Percentiles rank a stretch among this genome's conserved stretches.
Evolutionary conservation across 2,329 filamentous ascomycete genomes (phyloP).

Genomic region (Pseudogymnoascus sp.): DNA sequence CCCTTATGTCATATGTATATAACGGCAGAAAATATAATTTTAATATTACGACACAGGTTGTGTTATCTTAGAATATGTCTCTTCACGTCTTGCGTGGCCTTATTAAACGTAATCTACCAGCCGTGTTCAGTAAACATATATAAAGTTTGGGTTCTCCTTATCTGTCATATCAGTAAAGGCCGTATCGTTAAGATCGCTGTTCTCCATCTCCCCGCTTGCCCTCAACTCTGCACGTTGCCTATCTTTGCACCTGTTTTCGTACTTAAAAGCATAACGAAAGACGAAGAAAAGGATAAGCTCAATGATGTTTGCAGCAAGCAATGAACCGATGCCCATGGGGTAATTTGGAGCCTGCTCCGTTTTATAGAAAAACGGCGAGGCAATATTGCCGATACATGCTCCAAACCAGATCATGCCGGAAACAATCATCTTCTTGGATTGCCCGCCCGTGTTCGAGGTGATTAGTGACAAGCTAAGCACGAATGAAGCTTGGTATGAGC

Average conservation of each 20-base stretch:
- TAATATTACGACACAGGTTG: neutral
- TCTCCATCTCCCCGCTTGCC: conserved; percentile 1
- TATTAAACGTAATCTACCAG: neutral
- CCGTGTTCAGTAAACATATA: conserved; percentile 16
- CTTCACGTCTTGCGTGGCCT: neutral
- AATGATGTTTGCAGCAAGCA: conserved; percentile 34
- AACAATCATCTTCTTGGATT: conserved; percentile 43
- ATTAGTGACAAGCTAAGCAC: conserved; percentile 46
- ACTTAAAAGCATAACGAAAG: conserved; percentile 32
- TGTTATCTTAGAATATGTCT: neutral
- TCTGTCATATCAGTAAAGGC: conserved; percentile 20
- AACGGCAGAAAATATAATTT: neutral
- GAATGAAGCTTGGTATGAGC: conserved; percentile 14
- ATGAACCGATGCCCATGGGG: conserved; percentile 33
- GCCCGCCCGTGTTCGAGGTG: conserved; percentile 40
- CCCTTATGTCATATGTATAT: neutral
- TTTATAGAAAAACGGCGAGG: conserved; percentile 54
- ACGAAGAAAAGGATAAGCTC: conserved; percentile 33
- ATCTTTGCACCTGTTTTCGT: conserved; percentile 33
- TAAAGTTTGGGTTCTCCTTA: conserved; percentile 18
- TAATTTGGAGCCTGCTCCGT: conserved; percentile 38
- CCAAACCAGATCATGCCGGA: conserved; percentile 51
- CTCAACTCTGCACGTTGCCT: conserved; percentile 10
- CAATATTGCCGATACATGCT: conserved; percentile 52
- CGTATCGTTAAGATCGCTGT: conserved; percentile 28